These are phyloP conservation scores for Staphylotrichum longicolle DNA, from an alignment of 495 filamentous ascomycete species.

Conservation along the genomic window DNA sequence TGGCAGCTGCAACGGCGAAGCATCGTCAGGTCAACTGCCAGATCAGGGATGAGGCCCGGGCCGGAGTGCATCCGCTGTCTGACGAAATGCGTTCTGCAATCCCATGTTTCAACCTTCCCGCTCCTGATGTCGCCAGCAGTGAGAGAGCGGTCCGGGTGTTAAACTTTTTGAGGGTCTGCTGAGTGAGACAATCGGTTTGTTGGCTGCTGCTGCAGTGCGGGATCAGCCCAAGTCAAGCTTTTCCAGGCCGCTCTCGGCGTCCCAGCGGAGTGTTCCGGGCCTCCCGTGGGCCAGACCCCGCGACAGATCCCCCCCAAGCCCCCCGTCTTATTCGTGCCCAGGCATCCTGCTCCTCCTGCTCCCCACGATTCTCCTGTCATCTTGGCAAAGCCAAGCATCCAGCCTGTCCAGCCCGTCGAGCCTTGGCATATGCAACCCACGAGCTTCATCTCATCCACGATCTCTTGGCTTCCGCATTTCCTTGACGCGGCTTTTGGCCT, in stretches of 20 bases:
- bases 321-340: conserved; percentile 16
- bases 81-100: no score
- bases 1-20: no score
- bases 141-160: no score
- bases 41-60: no score
- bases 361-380: conserved; percentile 24
- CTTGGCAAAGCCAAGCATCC: conserved; percentile 38
- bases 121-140: no score
- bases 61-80: no score
- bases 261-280: conserved; percentile 6
- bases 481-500: conserved; percentile 6
- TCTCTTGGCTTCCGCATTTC: conserved; percentile 31
- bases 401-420: conserved; percentile 26
- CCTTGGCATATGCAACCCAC: conserved; percentile 43
- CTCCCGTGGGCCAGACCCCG: conserved; percentile 12
- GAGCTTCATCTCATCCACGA: conserved; percentile 31
- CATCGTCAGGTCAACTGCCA: no score
- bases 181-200: no score
- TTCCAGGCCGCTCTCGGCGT: conserved; percentile 18
- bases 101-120: no score
- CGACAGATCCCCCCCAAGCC: conserved; percentile 2
- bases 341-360: conserved; percentile 15
- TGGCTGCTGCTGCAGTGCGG: not conserved
- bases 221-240: conserved; percentile 23
- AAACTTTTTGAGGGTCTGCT: no score